A percentile compares a stretch with the other conserved stretches of the same genome.
Evolutionary conservation across 305 asterid genomes (phyloP).

Genomic region (Fraxinus latifolia): DNA sequence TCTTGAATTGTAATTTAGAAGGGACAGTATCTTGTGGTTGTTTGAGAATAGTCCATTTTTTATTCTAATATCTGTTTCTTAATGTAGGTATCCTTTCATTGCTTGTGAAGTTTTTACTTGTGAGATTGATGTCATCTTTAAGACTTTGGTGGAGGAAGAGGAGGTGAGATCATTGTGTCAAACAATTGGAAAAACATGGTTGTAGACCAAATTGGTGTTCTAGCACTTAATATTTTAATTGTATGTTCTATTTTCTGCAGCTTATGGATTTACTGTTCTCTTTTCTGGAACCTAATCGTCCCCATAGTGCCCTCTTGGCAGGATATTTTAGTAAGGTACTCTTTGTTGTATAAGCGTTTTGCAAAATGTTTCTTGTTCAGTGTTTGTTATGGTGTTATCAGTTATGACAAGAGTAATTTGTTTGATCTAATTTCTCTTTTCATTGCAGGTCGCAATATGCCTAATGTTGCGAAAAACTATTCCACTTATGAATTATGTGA

Average conservation of each 20-base stretch:
- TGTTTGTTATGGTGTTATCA: background rate
- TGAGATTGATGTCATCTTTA: slow-evolving; percentile 94
- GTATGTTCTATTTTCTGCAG: slow-evolving; percentile 45
- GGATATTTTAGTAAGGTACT: slow-evolving; percentile 97
- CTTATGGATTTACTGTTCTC: slow-evolving; percentile 93
- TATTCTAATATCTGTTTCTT: slow-evolving; percentile 22
- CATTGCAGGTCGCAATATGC: slow-evolving; percentile 85
- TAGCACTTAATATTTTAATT: slow-evolving; percentile 24
- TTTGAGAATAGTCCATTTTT: slow-evolving; percentile 14
- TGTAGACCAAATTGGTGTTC: slow-evolving; percentile 8
- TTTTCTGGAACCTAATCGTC: slow-evolving; percentile 80
- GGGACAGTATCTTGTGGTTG: slow-evolving; percentile 16
- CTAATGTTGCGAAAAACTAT: slow-evolving; percentile 84
- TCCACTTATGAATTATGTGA: slow-evolving; percentile 86
- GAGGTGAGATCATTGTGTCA: slow-evolving; percentile 50
- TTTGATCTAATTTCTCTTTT: slow-evolving; percentile 29
- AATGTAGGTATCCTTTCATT: slow-evolving; percentile 87
- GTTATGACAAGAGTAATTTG: slow-evolving; percentile 17
- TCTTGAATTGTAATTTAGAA: background rate
- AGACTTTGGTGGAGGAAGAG: slow-evolving; percentile 91
- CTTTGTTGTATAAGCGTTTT: slow-evolving; percentile 10
- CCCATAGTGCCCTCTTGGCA: slow-evolving; percentile 85
- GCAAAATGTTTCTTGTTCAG: background rate
- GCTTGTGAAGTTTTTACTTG: slow-evolving; percentile 96
- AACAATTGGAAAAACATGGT: slow-evolving; percentile 20